Base-by-base conservation (phyloP, 2,329 filamentous ascomycete genomes). In the Coniochaeta hoffmannii region DNA sequence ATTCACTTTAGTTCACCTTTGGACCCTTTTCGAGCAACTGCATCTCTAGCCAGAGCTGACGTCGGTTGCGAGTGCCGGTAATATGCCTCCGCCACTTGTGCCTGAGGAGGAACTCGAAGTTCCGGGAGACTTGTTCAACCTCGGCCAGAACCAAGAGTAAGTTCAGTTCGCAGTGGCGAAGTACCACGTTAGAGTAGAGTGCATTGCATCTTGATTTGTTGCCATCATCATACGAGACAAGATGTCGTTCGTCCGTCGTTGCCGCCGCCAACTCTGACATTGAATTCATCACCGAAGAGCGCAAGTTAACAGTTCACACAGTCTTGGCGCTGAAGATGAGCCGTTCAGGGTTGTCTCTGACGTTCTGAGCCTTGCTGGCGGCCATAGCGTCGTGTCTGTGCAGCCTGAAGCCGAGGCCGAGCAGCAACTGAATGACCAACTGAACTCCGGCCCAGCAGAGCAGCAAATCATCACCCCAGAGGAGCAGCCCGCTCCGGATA, bases 401-500 rank as follows among this genome's bases (percentile, higher is more conserved):
- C n/a, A n/a, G n/a, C 12, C 19, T 22, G 24, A 46, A 11, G 19
- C 41, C 7, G 41, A 46, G 19, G 41, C 24, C 7, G 41, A 28
- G 14, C 19, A 46, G 41, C 30, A 32, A 12, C 41, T 46, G 2
- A 12, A 26, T 12, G 19, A 46, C n/a, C 41, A 46, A 22, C 24
- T 46, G 4, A 46, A 46, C 24, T 46, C 41, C 11, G 41, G 41
- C 11, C 41, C 41, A 22, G 19, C 12, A 17, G 7, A n/a, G 12
- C 41, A 46, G 10, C 41, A 46, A 14, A 46, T 63, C 28, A 56
- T 60, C 24, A 53, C 56, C 8, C 24, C 61, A 6, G 53, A 59
- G 26, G 57, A 59, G 10, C 62, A 56, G 4, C 22, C 30, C 9
- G 59, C n/a, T 5, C 22, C 22, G 9, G 41, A 46, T 19, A 11